Evolutionary conservation across 345 rosid genomes (phyloP).

Genomic region (Eutrema japonicum): DNA sequence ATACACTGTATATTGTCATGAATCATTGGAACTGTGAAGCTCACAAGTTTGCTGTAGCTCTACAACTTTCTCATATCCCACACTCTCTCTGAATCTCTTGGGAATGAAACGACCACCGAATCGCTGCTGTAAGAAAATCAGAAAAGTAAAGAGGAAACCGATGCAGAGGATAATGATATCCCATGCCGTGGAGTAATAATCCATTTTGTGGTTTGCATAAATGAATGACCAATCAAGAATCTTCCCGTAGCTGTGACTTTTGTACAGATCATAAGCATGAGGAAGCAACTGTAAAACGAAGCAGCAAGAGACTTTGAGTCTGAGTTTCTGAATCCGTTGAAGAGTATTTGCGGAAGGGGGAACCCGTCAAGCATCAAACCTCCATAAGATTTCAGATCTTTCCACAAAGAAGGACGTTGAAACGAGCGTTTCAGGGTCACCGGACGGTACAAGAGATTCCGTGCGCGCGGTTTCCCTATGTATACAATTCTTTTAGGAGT

Average conservation of each 20-base stretch:
- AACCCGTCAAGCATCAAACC: constrained; percentile 82
- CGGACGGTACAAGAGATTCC: constrained; percentile 10
- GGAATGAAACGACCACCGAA: constrained; percentile 72
- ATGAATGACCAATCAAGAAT: constrained; percentile 64
- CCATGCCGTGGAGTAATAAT: constrained; percentile 85
- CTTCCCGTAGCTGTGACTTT: constrained; percentile 63
- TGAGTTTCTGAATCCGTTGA: constrained; percentile 63
- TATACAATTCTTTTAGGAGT: constrained; percentile 38
- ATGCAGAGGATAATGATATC: constrained; percentile 65
- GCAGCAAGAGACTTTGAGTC: constrained; percentile 56
- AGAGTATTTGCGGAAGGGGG: constrained; percentile 80
- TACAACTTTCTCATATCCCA: constrained; percentile 67
- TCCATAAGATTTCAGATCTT: constrained; percentile 67
- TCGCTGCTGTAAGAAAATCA: constrained; percentile 76
- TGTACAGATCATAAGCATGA: constrained; percentile 85
- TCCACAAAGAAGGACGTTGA: constrained; percentile 60
- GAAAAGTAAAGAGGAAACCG: constrained; percentile 59
- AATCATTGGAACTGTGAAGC: constrained; percentile 25
- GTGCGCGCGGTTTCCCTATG: constrained; percentile 30
- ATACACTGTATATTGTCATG: constrained; percentile 14
- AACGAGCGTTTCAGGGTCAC: constrained; percentile 28
- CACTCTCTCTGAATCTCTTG: constrained; percentile 52
- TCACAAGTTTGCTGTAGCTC: constrained; percentile 39
- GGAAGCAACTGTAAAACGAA: constrained; percentile 67
- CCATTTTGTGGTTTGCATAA: constrained; percentile 77